A percentile compares a stretch with the other conserved stretches of the same genome.
Evolutionary conservation across 768 basidiomycete genomes (phyloP).

Genomic region (Epithele typhae): DNA sequence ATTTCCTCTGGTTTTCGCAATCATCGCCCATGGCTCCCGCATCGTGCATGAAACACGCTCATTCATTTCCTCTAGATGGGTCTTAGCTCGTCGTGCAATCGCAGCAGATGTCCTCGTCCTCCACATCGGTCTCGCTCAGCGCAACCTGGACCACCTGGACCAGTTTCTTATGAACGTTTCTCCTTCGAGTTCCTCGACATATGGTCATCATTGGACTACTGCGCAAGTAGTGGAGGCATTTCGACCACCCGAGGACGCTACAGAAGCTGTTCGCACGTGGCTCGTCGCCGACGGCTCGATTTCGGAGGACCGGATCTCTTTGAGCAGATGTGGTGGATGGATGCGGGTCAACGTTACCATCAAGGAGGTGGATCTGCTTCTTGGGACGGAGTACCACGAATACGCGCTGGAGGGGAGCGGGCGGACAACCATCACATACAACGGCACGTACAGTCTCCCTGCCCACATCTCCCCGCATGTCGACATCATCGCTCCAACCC

Average conservation of each 20-base stretch:
- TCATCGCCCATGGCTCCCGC: no score
- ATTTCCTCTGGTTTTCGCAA: no score
- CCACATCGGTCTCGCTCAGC: conserved; percentile 48
- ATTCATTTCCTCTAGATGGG: no score
- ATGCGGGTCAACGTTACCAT: no score
- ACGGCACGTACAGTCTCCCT: conserved; percentile 59
- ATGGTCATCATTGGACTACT: conserved; percentile 46
- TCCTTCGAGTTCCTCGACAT: conserved; percentile 43
- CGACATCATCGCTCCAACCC: conserved; percentile 32
- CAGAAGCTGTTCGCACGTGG: conserved; percentile 40
- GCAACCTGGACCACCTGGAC: conserved; percentile 40
- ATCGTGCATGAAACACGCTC: no score
- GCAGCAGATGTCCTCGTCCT: conserved; percentile 31
- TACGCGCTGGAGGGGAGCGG: no score
- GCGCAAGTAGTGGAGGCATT: conserved; percentile 40
- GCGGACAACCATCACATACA: conserved; percentile 33
- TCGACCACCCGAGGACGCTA: conserved; percentile 36
- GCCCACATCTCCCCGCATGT: conserved; percentile 50
- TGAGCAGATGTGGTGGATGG: no score
- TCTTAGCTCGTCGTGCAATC: conserved; percentile 29
- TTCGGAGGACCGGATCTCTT: conserved; percentile 28
- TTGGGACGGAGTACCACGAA: no score
- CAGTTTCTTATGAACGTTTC: conserved; percentile 42
- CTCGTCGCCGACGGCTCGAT: conserved; percentile 35
- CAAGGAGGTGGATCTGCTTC: no score